Base-by-base conservation (phyloP, 495 filamentous ascomycete genomes). In the Baudoinia panamericana region DNA sequence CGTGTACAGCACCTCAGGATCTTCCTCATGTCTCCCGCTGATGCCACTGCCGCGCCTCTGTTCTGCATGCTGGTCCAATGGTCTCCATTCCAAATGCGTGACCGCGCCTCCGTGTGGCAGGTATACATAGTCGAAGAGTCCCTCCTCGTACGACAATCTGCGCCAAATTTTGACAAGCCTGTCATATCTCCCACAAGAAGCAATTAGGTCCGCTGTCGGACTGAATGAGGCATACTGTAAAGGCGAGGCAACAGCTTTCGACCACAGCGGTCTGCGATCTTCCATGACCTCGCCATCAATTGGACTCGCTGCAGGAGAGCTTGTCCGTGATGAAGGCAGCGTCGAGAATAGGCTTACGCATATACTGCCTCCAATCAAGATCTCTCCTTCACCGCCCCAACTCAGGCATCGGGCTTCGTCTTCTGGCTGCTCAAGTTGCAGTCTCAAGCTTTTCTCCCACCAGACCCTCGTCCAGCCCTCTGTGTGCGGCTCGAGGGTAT, bases 141-240 rank as follows among this genome's bases (percentile, higher is more conserved):
- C 80, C 51, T 88, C 82, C 45, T 83, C 84, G 58, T 84, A 93
- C n/a, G 79, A 81, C 15, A 92, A 62, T 46, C 88, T 69, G 45
- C 84, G 73, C 90, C 90, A 99, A 54, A 96, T 70, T 61, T 96
- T 99, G 34, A 88, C 75, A 16, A 96, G 64, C 28, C 80, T 71
- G 55, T 96, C 90, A 55, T 83, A 75, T 32, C 63, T 63, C 23
- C 84, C 84, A 7, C 84, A 74, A 3, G 84, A 85, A 9, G 87
- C 87, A 25, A 94, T 80, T 22, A 93, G 70, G 6, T 74, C 73
- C 15, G 80, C 84, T 56, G 94, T 85, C 36, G 83, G 80, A 3
- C 86, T 93, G 55, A 96, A 80, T 15, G 69, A 68, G 5, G 84
- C 90, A 31, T 82, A 73, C 50, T 82, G 80, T 29, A 71, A 76